A percentile compares a stretch with the other conserved stretches of the same genome.
Conservation (phyloP, 257 asterid species). For the Capsicum rhomboideum region DNA sequence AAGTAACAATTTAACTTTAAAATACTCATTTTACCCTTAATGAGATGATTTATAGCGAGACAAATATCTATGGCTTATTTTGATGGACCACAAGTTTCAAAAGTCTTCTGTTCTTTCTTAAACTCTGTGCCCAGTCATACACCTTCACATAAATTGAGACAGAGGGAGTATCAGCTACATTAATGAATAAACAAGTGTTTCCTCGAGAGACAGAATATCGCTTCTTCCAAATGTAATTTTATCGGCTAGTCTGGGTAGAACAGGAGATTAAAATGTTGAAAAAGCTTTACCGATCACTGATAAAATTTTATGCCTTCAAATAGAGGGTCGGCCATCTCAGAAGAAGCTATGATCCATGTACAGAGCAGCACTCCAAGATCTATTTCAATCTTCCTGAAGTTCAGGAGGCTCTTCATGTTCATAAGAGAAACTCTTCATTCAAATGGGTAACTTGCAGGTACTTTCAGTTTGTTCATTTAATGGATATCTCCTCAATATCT, state of each 20-base stretch:
- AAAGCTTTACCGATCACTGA: constrained; percentile 14
- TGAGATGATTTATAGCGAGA: no score
- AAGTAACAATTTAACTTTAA: no score
- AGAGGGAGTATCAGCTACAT: no score
- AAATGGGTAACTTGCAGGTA: constrained; percentile 93
- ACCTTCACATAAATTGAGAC: no score
- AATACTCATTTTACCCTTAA: no score
- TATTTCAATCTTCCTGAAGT: constrained; percentile 96
- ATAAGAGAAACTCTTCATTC: constrained; percentile 24
- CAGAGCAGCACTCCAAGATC: constrained; percentile 63
- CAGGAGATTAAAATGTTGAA: not conserved
- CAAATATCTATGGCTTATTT: no score
- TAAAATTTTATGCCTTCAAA: constrained; percentile 14
- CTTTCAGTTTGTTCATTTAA: not conserved
- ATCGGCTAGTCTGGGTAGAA: not conserved
- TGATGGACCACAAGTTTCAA: no score
- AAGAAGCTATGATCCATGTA: constrained; percentile 85
- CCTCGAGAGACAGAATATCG: not conserved
- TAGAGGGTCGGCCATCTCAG: constrained; percentile 54
- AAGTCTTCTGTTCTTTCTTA: no score
- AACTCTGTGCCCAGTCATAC: no score
- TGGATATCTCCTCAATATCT: not conserved
- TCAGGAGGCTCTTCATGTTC: constrained; percentile 83
- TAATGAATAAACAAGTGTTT: not conserved
- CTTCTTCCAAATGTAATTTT: not conserved